These are phyloP conservation scores for Bryoglossum gracile DNA, from an alignment of 495 filamentous ascomycete genomes.

Conservation along the genomic window DNA sequence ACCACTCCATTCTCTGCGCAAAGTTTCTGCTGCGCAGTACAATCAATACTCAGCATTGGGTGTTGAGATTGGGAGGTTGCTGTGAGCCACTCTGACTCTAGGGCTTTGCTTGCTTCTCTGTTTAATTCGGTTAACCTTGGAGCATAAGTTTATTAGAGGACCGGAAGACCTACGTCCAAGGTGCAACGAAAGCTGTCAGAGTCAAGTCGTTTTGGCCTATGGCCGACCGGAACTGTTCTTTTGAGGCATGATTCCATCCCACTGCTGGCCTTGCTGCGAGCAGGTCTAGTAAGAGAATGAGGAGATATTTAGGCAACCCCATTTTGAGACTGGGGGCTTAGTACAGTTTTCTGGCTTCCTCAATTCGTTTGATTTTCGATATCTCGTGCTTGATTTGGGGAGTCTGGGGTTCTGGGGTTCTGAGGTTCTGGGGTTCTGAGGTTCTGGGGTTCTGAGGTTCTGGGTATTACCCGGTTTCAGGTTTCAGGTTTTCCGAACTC, in stretches of 20 bases:
- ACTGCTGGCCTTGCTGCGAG: constrained; percentile 10
- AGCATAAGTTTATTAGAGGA: background rate
- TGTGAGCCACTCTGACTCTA: constrained; percentile 34
- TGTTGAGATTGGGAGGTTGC: constrained; percentile 25
- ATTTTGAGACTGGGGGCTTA: background rate
- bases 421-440: too few species aligned
- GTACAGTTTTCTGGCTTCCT: too few species aligned
- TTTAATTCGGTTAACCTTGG: constrained; percentile 3
- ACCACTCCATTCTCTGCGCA: constrained; percentile 34
- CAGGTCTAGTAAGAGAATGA: constrained; percentile 13
- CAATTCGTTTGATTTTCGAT: too few species aligned
- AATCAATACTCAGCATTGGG: constrained; percentile 36
- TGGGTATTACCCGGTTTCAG: background rate
- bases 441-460: too few species aligned
- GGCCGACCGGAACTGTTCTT: constrained; percentile 25
- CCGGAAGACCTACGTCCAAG: constrained; percentile 27
- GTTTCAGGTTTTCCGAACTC: background rate
- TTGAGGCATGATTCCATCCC: constrained; percentile 33
- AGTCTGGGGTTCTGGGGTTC: background rate
- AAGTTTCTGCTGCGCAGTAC: constrained; percentile 29
- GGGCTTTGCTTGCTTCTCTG: constrained; percentile 30
- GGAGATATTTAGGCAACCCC: constrained; percentile 22
- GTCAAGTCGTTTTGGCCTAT: constrained; percentile 29
- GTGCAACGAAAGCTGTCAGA: constrained; percentile 40
- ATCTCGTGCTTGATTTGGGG: background rate